These are phyloP conservation scores for Aspergillus sclerotioniger DNA, from an alignment of 495 filamentous ascomycete species.

Conservation along the genomic window DNA sequence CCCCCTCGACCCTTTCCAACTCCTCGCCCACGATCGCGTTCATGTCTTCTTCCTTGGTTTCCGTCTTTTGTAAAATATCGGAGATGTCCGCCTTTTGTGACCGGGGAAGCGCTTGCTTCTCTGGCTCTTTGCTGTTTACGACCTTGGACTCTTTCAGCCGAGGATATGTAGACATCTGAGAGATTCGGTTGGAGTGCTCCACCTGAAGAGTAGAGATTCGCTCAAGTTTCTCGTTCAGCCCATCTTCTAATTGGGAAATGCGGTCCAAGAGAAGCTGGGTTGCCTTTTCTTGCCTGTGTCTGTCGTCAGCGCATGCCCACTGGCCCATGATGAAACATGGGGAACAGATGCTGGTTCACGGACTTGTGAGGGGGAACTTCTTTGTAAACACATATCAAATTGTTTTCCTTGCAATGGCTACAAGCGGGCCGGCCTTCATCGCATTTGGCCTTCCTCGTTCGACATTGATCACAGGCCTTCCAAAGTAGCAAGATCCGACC, in stretches of 20 bases:
- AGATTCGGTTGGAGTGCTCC: conserved; percentile 12
- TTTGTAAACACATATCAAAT: conserved; percentile 55
- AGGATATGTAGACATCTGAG: conserved; percentile 3
- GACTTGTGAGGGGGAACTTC: conserved; percentile 61
- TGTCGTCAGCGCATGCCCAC: conserved; percentile 9
- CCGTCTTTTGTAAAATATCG: conserved; percentile 7
- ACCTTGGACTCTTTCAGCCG: conserved; percentile 12
- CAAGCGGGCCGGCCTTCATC: conserved; percentile 59
- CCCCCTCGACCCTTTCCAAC: not conserved
- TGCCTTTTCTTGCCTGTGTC: conserved; percentile 40
- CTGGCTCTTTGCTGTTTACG: conserved; percentile 8
- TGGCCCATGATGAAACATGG: not conserved
- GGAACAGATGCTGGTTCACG: conserved; percentile 15
- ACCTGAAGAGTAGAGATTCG: conserved; percentile 19
- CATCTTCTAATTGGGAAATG: conserved; percentile 31
- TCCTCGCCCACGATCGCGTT: not conserved
- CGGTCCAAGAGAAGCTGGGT: conserved; percentile 38
- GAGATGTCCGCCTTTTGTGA: conserved; percentile 20
- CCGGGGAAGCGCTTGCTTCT: conserved; percentile 12
- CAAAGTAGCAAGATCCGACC: not conserved
- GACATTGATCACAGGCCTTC: conserved; percentile 61
- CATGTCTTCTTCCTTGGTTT: conserved; percentile 18
- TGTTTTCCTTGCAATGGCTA: conserved; percentile 59
- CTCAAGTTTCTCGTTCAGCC: conserved; percentile 15
- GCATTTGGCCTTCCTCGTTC: conserved; percentile 62